phyloP scores from a whole-genome alignment of 208 protist genomes.

The Acanthamoeba healyi region DNA sequence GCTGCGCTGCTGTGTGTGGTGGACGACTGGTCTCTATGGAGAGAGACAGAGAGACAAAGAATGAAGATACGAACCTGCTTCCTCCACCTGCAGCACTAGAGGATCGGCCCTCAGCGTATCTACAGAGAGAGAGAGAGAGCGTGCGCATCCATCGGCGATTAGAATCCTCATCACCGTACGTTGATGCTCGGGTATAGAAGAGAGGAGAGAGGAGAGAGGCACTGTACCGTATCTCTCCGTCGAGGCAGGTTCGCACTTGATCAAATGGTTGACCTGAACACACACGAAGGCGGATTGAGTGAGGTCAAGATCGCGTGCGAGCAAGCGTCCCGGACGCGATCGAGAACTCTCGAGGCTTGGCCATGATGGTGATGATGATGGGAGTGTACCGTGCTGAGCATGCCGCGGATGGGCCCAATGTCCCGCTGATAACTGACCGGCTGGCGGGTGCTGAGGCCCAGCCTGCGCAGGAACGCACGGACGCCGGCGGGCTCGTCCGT shows the following conservation, averaged over 20 bases:
- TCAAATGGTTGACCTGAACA: background rate
- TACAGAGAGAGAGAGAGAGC: background rate
- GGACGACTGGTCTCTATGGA: too few relatives aligned
- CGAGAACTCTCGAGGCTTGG: too few relatives aligned
- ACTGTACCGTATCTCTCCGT: background rate
- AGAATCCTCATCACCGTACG: too few relatives aligned
- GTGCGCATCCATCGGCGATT: too few relatives aligned
- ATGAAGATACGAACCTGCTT: constrained; percentile 28
- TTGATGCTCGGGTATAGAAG: background rate
- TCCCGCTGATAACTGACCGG: background rate
- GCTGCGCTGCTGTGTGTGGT: too few relatives aligned
- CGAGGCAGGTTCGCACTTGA: background rate
- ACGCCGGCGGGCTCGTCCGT: background rate
- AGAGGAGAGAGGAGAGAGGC: background rate
- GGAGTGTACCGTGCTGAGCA: background rate
- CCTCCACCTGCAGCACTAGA: background rate
- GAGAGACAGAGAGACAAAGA: too few relatives aligned
- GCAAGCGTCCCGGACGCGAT: background rate
- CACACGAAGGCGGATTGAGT: background rate
- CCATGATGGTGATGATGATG: too few relatives aligned
- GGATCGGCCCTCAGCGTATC: background rate
- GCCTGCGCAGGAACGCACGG: background rate
- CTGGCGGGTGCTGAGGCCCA: constrained; percentile 6
- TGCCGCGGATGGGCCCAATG: background rate
- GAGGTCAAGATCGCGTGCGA: background rate